These are phyloP conservation scores for Elaeagnus macrophylla DNA, from an alignment of 306 rosid genomes.

Conservation along the genomic window DNA sequence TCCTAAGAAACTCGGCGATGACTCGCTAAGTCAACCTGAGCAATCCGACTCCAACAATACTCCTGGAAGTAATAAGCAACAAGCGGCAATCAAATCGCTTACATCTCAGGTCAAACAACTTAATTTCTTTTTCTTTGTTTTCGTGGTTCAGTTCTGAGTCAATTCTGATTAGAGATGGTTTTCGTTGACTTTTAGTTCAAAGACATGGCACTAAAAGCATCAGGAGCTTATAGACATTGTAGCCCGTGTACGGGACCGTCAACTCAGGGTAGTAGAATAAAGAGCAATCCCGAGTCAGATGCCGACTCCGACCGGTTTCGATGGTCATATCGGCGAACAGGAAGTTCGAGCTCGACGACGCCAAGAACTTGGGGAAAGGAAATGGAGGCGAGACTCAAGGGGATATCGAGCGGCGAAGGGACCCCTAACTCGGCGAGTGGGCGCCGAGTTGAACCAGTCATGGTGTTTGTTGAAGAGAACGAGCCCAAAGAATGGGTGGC, in stretches of 20 bases:
- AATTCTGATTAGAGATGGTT: no score
- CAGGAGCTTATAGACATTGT: conserved; percentile 89
- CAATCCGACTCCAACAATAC: conserved; percentile 49
- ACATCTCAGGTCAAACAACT: conserved; percentile 49
- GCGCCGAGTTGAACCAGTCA: conserved; percentile 51
- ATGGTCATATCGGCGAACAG: conserved; percentile 60
- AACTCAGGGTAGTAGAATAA: conserved; percentile 20
- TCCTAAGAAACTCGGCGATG: conserved; percentile 76
- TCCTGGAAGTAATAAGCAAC: conserved; percentile 53
- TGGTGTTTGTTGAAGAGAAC: conserved; percentile 74
- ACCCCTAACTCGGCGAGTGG: conserved; percentile 88
- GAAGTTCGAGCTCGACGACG: conserved; percentile 74
- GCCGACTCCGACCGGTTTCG: conserved; percentile 71
- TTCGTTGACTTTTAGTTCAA: conserved; percentile 48
- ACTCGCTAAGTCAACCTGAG: conserved; percentile 71
- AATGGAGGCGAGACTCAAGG: conserved; percentile 46
- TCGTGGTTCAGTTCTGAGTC: no score
- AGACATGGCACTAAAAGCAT: conserved; percentile 93
- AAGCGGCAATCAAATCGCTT: conserved; percentile 60
- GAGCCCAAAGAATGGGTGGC: conserved; percentile 96
- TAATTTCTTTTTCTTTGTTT: not conserved
- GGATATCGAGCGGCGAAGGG: conserved; percentile 84
- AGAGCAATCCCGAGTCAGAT: conserved; percentile 59
- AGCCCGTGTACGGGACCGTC: conserved; percentile 85
- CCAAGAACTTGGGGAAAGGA: no score